Conservation (phyloP, 768 basidiomycete genomes). For the Peribolospora kevripleyi region DNA sequence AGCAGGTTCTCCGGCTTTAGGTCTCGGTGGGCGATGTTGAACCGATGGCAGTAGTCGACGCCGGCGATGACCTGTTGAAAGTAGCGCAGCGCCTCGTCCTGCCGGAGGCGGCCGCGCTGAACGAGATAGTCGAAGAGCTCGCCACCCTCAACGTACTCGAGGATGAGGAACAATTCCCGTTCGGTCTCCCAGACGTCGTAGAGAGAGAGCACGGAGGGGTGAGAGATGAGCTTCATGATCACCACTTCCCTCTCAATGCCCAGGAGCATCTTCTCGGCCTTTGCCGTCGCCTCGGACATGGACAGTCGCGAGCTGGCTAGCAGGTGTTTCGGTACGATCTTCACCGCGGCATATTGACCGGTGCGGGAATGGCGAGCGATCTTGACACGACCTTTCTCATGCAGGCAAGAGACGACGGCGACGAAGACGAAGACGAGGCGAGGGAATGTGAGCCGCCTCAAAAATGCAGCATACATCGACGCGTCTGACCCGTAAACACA, state of each 20-base stretch:
- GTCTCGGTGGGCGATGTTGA: conserved; percentile 93
- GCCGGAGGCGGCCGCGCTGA: conserved; percentile 54
- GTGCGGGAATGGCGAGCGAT: conserved; percentile 68
- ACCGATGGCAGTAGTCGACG: conserved; percentile 86
- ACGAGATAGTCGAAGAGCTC: conserved; percentile 93
- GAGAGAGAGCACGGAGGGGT: conserved; percentile 84
- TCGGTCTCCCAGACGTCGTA: conserved; percentile 90
- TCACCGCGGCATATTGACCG: conserved; percentile 79
- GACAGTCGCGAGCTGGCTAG: conserved; percentile 30
- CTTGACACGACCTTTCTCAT: conserved; percentile 41
- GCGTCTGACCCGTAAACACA: neutral
- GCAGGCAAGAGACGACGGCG: neutral
- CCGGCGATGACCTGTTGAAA: conserved; percentile 92
- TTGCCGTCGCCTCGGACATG: conserved; percentile 22
- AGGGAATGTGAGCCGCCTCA: neutral
- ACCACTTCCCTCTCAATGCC: conserved; percentile 85
- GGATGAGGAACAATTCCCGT: conserved; percentile 62
- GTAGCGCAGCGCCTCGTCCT: conserved; percentile 61
- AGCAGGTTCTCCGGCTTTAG: conserved; percentile 95
- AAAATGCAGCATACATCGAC: neutral
- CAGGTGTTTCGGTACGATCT: conserved; percentile 68
- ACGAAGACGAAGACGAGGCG: neutral
- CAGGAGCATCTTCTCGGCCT: conserved; percentile 42
- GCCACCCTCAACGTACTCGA: conserved; percentile 88
- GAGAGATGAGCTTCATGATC: conserved; percentile 98